Base-by-base conservation (phyloP, 257 asterid genomes). In the Forsythia suspensa region DNA sequence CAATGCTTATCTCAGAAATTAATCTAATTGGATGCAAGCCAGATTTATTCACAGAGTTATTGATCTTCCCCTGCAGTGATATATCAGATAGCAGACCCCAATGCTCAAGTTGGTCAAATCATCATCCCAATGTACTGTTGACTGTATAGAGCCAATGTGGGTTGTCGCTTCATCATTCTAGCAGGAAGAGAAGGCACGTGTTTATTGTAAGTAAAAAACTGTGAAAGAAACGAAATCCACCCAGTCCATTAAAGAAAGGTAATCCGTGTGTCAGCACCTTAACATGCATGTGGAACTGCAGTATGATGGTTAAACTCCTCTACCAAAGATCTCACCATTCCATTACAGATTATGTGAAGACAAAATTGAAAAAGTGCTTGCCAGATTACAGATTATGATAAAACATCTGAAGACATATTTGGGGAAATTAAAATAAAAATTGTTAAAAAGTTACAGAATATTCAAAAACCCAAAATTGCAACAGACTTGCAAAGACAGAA, bases 81-180 rank as follows among this genome's bases (percentile, higher is more conserved):
- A 88, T 88, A 85, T 91, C 97, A 76, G 96, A 89, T 42, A 92
- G 90, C 82, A 92, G 84, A 76, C 93, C 97, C 98, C 97, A 78
- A 91, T 91, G 90, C 97, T 92, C 89, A 94, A 88, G 84, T 84
- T 84, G 72, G 97, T 94, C 84, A 89, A 83, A 88, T 74, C 80
- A 81, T 93, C 96, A 88, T 88, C 92, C 99, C 98, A 93, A 55
- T 86, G 86, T 51, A 77, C 57, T n/a, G 63, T 72, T 34, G 86
- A 67, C 36, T 36, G 80, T 70, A 74, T 78, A 42, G 84, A 85
- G 59, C 72, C 83, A 76, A 65, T 76, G 37, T 88, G 84, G 71
- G 69, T 77, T 57, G 72, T 76, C 79, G 72, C 70, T 84, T 83
- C 87, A 82, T 83, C 82, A 77, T 78, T 96, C 97, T 94, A 82